Base-by-base conservation (phyloP, 768 basidiomycete species). In the Sistotremastrum niveocremeum region DNA sequence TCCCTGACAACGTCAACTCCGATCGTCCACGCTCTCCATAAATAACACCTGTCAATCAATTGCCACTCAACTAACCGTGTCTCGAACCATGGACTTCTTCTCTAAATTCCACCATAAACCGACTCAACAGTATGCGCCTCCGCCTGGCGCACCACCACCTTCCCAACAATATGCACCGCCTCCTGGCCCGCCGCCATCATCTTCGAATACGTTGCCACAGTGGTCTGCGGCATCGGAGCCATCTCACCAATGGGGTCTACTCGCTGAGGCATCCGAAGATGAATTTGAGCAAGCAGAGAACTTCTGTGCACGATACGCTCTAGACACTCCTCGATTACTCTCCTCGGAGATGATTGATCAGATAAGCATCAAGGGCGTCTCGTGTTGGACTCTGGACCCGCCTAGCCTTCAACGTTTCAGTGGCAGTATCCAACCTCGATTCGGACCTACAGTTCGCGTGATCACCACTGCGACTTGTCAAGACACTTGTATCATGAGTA, bases 201-300 rank as follows among this genome's bases (percentile, higher is more conserved):
- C 20, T 8, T 10, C 29, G 11, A 29, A 12, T 28, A 7, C 46
- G 4, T 41, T 36, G 7, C n/a, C 46, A 11, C 49, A 6, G 35
- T 81, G 80, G 80, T 63, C 72, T 1, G 67, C 80, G 10, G 78
- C 80, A 0, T 70, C 73, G 2, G 80, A 81, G 53, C 49, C 45
- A 11, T 67, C 71, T 1, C 65, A 75, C 52, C 46, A 44, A 6
- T 60, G 57, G n/a, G 80, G 80, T 3, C 68, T 71, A 46, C 67
- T 57, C 50, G 65, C 67, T 41, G 81, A 82, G 50, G 81, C 79
- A 2, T 57, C 74, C 0, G 68, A 70, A n/a, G 62, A 72, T 2
- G 76, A 79, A 51, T 81, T 62, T 51, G 58, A 68, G 46, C 62
- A 62, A 8, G 80, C 73, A 2, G 65, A 75, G 50, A 48, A 49